A percentile compares a stretch with the other conserved stretches of the same genome.
These are phyloP conservation scores for Magnaporthiopsis incrustans DNA, from an alignment of 2,329 filamentous ascomycete species.

Conservation along the genomic window DNA sequence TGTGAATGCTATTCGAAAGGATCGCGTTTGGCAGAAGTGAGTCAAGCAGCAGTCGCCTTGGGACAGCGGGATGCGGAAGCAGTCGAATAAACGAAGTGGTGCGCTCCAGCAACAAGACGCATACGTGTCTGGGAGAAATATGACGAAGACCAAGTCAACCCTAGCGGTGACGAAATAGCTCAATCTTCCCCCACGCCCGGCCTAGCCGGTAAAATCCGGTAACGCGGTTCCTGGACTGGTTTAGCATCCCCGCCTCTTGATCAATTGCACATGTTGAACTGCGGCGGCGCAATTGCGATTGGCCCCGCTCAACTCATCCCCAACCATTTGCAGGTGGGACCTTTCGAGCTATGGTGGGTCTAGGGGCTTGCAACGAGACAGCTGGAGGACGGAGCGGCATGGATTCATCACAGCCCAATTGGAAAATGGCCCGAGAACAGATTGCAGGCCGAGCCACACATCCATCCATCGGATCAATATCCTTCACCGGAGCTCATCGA, in stretches of 20 bases:
- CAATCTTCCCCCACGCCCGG: background rate
- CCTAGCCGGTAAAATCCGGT: background rate
- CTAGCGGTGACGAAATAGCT: background rate
- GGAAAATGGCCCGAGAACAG: conserved; percentile 15
- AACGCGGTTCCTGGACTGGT: background rate
- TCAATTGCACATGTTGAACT: background rate
- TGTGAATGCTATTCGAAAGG: background rate
- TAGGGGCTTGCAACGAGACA: background rate
- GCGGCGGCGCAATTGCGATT: background rate
- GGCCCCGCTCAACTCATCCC: background rate
- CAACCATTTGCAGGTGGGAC: background rate
- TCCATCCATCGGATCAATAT: background rate
- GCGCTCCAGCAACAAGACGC: background rate
- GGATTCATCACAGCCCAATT: background rate
- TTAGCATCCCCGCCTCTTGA: background rate
- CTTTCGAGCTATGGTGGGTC: background rate
- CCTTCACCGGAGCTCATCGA: background rate
- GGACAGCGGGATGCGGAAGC: background rate
- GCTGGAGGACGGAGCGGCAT: background rate
- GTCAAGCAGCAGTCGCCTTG: background rate
- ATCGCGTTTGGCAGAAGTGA: background rate
- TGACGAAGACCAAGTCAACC: background rate
- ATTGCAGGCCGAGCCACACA: conserved; percentile 23
- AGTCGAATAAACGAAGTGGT: background rate
- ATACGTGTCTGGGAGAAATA: background rate